Percentiles rank a stretch among this genome's conserved stretches.
These are phyloP conservation scores for Irpex rosettiformis DNA, from an alignment of 1,284 basidiomycete genomes.

Conservation along the genomic window DNA sequence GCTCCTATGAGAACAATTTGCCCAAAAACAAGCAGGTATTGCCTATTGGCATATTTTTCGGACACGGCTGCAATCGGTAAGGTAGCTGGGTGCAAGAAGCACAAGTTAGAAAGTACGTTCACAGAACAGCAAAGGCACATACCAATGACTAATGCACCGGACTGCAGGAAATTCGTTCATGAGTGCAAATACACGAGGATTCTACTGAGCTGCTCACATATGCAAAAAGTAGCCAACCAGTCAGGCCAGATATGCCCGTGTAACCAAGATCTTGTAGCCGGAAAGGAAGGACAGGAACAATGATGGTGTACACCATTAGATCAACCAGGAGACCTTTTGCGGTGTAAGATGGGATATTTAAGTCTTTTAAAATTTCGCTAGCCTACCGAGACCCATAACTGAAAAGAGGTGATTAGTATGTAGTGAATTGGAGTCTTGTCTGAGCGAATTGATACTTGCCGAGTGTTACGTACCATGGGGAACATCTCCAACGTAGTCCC, in stretches of 20 bases:
- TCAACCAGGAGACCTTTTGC: constrained; percentile 30
- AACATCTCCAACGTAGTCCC: constrained; percentile 30
- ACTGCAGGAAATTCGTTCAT: constrained; percentile 19
- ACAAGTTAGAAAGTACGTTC: not conserved
- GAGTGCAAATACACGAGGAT: not conserved
- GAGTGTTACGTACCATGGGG: constrained; percentile 29
- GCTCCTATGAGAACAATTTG: constrained; percentile 53
- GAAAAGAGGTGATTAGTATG: constrained; percentile 28
- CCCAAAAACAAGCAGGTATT: constrained; percentile 57
- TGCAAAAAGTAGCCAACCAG: constrained; percentile 67
- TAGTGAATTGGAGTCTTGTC: constrained; percentile 22
- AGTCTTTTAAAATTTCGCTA: not conserved
- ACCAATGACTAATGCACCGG: constrained; percentile 32
- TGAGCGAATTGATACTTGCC: constrained; percentile 12
- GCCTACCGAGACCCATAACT: constrained; percentile 20
- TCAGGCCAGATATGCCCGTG: constrained; percentile 48
- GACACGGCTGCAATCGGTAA: constrained; percentile 68
- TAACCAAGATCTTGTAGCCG: constrained; percentile 58
- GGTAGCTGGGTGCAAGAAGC: constrained; percentile 44
- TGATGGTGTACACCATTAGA: constrained; percentile 63
- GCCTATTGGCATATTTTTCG: constrained; percentile 54
- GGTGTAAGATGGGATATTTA: not conserved
- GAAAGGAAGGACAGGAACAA: constrained; percentile 77
- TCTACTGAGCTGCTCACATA: constrained; percentile 39
- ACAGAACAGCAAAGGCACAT: constrained; percentile 8